Conservation (phyloP, 108 stramenopile genomes). For the Skeletonema menzelii region DNA sequence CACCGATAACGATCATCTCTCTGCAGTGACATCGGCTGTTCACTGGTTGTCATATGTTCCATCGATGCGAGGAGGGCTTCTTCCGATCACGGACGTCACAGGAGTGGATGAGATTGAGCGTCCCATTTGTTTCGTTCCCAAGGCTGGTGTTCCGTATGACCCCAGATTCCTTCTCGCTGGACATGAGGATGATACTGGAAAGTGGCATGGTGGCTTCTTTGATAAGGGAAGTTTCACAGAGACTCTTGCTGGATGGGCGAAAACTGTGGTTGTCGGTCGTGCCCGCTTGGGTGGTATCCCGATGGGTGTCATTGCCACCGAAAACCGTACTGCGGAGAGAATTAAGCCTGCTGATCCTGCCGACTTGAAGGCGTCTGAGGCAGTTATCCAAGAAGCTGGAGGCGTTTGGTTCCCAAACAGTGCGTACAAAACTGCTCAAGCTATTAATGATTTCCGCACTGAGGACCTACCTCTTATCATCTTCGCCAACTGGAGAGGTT, state of each 20-base stretch:
- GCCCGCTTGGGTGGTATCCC: constrained; percentile 98
- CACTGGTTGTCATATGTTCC: constrained; percentile 98
- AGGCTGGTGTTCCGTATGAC: constrained; percentile 90
- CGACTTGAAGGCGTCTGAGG: constrained; percentile 92
- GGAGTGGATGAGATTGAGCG: constrained; percentile 95
- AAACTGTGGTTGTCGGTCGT: constrained; percentile 96
- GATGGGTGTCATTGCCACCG: constrained; percentile 96
- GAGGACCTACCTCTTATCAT: constrained; percentile 98
- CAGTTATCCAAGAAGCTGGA: constrained; percentile 91
- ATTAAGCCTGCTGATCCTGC: constrained; percentile 98
- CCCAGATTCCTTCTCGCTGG: constrained; percentile 90
- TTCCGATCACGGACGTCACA: constrained; percentile 88
- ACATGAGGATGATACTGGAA: constrained; percentile 69
- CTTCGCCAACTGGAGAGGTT: constrained; percentile 99
- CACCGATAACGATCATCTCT: constrained; percentile 89
- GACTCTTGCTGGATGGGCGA: constrained; percentile 97
- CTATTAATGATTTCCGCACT: constrained; percentile 97
- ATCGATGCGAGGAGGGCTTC: constrained; percentile 64
- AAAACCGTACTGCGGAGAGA: constrained; percentile 93
- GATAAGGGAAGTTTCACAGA: constrained; percentile 97
- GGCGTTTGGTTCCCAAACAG: constrained; percentile 99
- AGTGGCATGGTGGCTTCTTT: constrained; percentile 95
- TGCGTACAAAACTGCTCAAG: constrained; percentile 99
- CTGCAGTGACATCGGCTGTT: constrained; percentile 84
- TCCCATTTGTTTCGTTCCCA: constrained; percentile 76